Evolutionary conservation across 1,284 basidiomycete genomes (phyloP), one percentile per base, ranked within the genome.

Genomic region (Volvariella volvacea): DNA sequence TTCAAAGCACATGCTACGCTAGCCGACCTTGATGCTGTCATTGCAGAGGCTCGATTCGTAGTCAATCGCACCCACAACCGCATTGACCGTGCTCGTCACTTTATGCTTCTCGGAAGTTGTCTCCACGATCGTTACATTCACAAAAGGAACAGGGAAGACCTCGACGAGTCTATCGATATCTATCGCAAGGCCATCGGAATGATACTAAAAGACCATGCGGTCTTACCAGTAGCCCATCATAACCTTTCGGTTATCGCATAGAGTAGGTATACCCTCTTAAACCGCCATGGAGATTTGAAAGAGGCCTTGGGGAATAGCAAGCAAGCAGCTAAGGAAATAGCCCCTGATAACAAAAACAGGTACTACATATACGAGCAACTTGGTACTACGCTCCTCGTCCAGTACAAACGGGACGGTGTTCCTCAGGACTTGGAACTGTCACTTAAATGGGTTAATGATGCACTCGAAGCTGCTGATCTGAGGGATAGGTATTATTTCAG

Each of bases 221-320:
- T 28, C 6, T 12, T 28, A 12, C 25, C 25, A 28, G 12, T 12
- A 28, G 6, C 6, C 48, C 9, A 43, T 48, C 6, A n/a, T 33
- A 15, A 21, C 33, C 33, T 44, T 40, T 36, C 41, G 12, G 6
- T 38, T 22, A 20, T 17, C 15, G 21, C 22, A 6, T 36, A 37
- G 28, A 45, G 45, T 45, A 45, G 43, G 28, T 8, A 32, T 14
- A 32, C 9, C 9, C 39, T 52, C n/a, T 25, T 40, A 10, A 38
- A 40, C 2, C 9, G 30, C n/a, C 20, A 19, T 2, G 44, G 42
- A 7, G 39, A 51, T 36, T 42, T 44, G 9, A 42, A 48, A 7
- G 22, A 12, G 9, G 50, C 37, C 9, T 15, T 51, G 16, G 21
- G 44, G 20, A 45, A 41, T 22, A 42, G 30, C 20, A 37, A 21